Percentiles rank a stretch among this genome's conserved stretches.
These are phyloP conservation scores for Cordia subcordata DNA, from an alignment of 257 asterid genomes.

Conservation along the genomic window DNA sequence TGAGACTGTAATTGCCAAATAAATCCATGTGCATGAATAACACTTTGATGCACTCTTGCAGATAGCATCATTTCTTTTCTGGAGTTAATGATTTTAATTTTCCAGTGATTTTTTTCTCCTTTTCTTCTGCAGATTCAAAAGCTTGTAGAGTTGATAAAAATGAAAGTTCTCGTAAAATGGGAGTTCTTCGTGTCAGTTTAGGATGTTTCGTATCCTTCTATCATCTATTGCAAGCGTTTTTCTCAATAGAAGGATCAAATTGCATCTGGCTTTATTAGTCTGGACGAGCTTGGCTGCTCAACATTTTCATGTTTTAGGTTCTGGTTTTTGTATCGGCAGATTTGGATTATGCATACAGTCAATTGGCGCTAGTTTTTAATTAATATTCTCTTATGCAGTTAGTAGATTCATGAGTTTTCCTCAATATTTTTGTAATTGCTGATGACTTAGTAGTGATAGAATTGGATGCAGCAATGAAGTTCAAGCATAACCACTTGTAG, in stretches of 20 bases:
- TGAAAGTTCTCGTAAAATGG: conserved; percentile 76
- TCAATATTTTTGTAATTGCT: too few relatives aligned
- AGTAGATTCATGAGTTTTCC: too few relatives aligned
- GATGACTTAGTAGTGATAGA: too few relatives aligned
- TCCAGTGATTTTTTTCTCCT: background rate
- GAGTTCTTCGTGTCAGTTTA: conserved; percentile 93
- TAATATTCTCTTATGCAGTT: too few relatives aligned
- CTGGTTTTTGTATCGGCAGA: background rate
- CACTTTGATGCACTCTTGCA: background rate
- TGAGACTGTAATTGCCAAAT: background rate
- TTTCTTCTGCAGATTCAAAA: conserved; percentile 52
- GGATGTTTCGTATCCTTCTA: conserved; percentile 89
- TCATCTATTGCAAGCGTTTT: background rate
- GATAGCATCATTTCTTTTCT: background rate
- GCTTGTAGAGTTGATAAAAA: conserved; percentile 57
- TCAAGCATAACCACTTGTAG: background rate
- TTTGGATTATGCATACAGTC: too few relatives aligned
- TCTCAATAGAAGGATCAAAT: background rate
- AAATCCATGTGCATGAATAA: background rate
- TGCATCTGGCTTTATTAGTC: background rate
- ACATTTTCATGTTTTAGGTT: background rate
- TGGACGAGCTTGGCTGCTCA: background rate
- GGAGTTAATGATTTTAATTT: background rate
- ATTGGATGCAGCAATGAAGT: background rate
- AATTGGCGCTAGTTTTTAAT: too few relatives aligned